Conservation (phyloP, 2,329 filamentous ascomycete genomes). For the Mollisiaceae sp. region DNA sequence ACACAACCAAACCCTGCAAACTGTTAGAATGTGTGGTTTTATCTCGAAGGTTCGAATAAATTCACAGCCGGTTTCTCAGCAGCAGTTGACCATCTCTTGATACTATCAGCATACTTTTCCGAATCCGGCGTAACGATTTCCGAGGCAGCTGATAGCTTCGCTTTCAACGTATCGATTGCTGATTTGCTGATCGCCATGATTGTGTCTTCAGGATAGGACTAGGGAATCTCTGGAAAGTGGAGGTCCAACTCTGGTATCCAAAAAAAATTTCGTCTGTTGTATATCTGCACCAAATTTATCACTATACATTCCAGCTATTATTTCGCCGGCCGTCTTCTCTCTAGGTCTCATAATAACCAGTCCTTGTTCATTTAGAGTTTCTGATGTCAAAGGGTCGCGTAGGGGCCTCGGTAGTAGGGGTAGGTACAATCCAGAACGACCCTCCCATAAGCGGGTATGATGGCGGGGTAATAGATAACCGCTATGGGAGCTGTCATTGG, state of each 20-base stretch:
- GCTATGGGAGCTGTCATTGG: no score
- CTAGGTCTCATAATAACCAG: not conserved
- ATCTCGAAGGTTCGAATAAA: constrained; percentile 1
- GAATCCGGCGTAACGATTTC: constrained; percentile 26
- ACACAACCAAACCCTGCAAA: constrained; percentile 30
- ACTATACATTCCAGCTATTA: not conserved
- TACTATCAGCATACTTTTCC: constrained; percentile 27
- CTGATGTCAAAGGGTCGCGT: no score
- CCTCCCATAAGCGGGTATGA: no score
- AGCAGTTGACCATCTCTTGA: constrained; percentile 33
- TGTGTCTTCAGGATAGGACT: not conserved
- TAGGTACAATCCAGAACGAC: no score
- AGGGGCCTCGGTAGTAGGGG: no score
- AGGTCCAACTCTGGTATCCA: not conserved
- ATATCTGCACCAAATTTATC: not conserved
- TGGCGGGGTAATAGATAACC: no score
- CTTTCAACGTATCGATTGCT: not conserved
- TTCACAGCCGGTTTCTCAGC: constrained; percentile 34
- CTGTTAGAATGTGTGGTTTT: not conserved
- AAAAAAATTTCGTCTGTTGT: not conserved
- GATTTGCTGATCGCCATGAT: constrained; percentile 8
- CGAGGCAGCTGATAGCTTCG: not conserved
- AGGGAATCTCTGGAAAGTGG: no score
- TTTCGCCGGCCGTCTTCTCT: not conserved
- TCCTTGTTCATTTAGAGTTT: not conserved